These are phyloP conservation scores for Bretschneidera sinensis DNA, from an alignment of 345 rosid species.

Conservation along the genomic window DNA sequence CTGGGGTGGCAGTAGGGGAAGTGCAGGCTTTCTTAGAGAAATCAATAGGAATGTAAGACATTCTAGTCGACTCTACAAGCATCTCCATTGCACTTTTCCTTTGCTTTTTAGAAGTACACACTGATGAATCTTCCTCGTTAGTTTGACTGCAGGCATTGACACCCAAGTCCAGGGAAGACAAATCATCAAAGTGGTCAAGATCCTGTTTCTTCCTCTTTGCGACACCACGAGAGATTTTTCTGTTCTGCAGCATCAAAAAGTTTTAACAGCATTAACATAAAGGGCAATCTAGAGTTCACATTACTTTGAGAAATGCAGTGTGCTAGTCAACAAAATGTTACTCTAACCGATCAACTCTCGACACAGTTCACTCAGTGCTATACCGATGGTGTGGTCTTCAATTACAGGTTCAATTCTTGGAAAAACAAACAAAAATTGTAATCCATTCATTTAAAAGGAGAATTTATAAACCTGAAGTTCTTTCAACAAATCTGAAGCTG, in stretches of 20 bases:
- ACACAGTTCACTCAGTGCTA: not conserved
- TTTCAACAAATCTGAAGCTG: conserved; percentile 69
- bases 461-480: conserved; percentile 62
- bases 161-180: not conserved
- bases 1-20: conserved; percentile 22
- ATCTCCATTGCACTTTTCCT: conserved; percentile 23
- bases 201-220: conserved; percentile 32
- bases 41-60: conserved; percentile 6
- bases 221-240: conserved; percentile 44
- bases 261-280: conserved; percentile 9
- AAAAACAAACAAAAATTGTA: too few relatives aligned
- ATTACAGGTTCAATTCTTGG: too few relatives aligned
- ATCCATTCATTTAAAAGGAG: not conserved
- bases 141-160: not conserved
- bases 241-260: conserved; percentile 37
- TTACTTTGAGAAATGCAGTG: too few relatives aligned
- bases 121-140: conserved; percentile 18
- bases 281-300: too few relatives aligned
- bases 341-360: not conserved
- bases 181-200: not conserved
- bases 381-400: too few relatives aligned
- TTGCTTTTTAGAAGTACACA: conserved; percentile 31
- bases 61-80: conserved; percentile 7
- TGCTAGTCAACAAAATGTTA: not conserved
- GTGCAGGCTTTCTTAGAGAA: conserved; percentile 10